Evolutionary conservation across 23 red algal species (phyloP), one percentile per base, ranked within the genome.

Genomic region (Gracilaria vermiculophylla): DNA sequence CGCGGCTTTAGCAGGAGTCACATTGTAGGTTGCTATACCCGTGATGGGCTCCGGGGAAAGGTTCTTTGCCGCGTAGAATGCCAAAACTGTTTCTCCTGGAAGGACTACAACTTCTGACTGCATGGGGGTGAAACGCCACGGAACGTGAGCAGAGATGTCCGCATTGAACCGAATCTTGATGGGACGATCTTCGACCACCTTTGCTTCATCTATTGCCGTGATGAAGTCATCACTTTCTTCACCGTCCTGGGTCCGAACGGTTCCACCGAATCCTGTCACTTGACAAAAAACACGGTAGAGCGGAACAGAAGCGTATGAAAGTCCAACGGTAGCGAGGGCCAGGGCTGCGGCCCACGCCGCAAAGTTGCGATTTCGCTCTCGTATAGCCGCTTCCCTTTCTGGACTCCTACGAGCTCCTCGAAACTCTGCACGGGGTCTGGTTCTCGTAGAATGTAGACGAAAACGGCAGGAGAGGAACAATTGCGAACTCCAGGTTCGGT

Each of bases 261-360:
- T 95, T 48, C 97, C 97, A 5, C 97, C 97, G 74, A 95, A 96
- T 15, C 97, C 97, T 6, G 97, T 99, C 16, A 92, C 97, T 50
- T 99, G 97, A 80, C 97, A 99, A 86, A 99, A 99, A n/a, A 99
- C 84, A 23, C 92, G 85, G 58, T 99, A 99, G 34, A 99, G 84
- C 2, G 97, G 97, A 23, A 99, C 97, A 48, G 97, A 94, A 23
- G 83, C 97, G 69, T 99, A 99, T 8, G 90, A 86, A 33, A 99
- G 81, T 14, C 92, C 97, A 29, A 99, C 80, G 41, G 91, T 86
- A 12, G 54, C 82, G 27, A 94, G 27, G 20, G 82, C 91, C 0
- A 87, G 77, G 33, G 95, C 89, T 13, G 89, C 28, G 6, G 42
- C 78, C 91, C 95, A 97, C 0, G 82, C 80, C 1, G 82, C 87